Base-by-base conservation (phyloP, 495 filamentous ascomycete genomes). In the Sporormia fimetaria region DNA sequence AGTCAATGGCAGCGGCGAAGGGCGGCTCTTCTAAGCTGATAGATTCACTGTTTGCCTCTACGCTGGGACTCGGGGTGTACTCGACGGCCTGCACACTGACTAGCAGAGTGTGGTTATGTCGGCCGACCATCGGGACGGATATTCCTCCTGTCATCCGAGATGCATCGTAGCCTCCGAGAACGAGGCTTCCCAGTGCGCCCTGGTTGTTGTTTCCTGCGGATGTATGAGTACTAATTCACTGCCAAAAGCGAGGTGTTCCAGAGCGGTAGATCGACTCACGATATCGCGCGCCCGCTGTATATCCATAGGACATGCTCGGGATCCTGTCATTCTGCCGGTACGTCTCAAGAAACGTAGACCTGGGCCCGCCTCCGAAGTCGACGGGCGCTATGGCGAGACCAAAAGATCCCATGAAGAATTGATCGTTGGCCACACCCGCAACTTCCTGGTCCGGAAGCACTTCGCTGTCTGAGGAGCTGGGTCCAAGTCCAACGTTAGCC, bases 391-490 rank as follows among this genome's bases (percentile, higher is more conserved):
- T n/a, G 5, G 40, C 36, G 15, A 54, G 25, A n/a, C 51, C 51
- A 21, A 54, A 54, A 8, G 34, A 28, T 3, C 51, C 51, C 42
- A 54, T 46, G 36, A 32, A 54, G 16, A 46, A 43, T 20, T 50
- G 42, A 15, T 34, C 20, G 6, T 22, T 35, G 2, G 15, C 35
- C 7, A 37, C 23, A 26, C 28, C 4, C 9, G 29, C 41, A 15
- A 51, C 46, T 9, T 33, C 10, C 17, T 49, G 42, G 4, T 18
- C 18, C 10, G 14, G 1, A 28, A 50, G 17, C 1, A 42, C 7
- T 2, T 8, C 2, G 21, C 36, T 54, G 7, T 1, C 4, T n/a
- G 18, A 4, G 1, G 32, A 44, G 28, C 26, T 42, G 16, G 18
- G 2, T 8, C 47, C 46, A 7, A 54, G 12, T 4, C 41, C 45